Conservation (phyloP, 129 eudicot species). For the sunflower (Helianthus annuus) region DNA sequence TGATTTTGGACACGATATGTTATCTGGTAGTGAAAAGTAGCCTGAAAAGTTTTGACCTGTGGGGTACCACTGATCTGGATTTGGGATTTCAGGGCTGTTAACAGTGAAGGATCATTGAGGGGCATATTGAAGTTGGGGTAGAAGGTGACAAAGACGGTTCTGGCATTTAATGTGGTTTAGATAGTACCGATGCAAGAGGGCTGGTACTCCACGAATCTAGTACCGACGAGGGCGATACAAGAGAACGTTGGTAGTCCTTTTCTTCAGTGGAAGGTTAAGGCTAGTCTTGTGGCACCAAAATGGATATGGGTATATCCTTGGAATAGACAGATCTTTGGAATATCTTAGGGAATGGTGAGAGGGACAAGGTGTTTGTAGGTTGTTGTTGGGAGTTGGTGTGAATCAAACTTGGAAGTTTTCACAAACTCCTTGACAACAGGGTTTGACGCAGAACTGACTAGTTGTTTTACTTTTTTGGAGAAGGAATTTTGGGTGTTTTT, state of each 20-base stretch:
- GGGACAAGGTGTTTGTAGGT: neutral
- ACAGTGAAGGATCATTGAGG: no score
- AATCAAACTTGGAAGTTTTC: neutral
- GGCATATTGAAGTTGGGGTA: no score
- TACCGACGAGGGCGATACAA: neutral
- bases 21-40: no score
- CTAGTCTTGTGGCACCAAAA: neutral
- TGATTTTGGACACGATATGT: no score
- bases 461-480: no score
- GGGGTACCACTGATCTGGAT: no score
- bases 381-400: neutral
- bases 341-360: neutral
- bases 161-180: neutral
- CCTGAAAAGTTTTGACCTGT: no score
- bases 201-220: neutral
- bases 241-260: neutral
- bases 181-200: neutral
- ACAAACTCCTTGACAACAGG: neutral
- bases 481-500: no score
- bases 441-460: neutral
- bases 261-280: conserved; percentile 8
- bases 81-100: no score
- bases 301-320: neutral
- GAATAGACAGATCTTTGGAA: neutral
- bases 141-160: no score